A percentile compares a stretch with the other conserved stretches of the same genome.
These are phyloP conservation scores for Selaginella tamariscina DNA, from an alignment of 75 land plant genomes.

Conservation along the genomic window DNA sequence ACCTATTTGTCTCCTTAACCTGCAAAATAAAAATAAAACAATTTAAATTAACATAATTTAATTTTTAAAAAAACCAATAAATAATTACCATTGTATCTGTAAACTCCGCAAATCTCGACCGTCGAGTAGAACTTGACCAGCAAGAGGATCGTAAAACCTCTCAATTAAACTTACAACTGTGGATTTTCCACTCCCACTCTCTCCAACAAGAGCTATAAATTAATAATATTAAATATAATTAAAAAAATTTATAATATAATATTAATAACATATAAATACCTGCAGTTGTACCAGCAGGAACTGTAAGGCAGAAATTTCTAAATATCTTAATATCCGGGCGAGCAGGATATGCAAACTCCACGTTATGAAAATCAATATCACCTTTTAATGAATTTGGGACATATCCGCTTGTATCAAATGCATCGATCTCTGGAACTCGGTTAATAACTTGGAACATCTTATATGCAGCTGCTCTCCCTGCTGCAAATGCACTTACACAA, in stretches of 20 bases:
- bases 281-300: not conserved
- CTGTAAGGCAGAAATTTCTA: not conserved
- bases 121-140: conserved; percentile 82
- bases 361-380: conserved; percentile 2
- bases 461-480: conserved; percentile 10
- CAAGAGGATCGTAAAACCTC: conserved; percentile 87
- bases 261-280: no score
- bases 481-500: conserved; percentile 8
- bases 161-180: conserved; percentile 86
- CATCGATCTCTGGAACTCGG: not conserved
- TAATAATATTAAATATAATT: no score
- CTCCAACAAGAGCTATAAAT: conserved; percentile 82
- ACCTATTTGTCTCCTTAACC: conserved; percentile 73
- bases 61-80: no score
- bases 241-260: no score
- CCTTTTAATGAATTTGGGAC: not conserved
- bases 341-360: conserved; percentile 5
- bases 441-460: conserved; percentile 11
- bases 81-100: conserved; percentile 87
- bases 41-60: no score
- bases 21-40: no score
- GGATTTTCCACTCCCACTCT: conserved; percentile 96
- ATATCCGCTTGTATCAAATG: not conserved
- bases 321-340: conserved; percentile 2
- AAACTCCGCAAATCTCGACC: conserved; percentile 58